Base-by-base conservation (phyloP, 1,284 basidiomycete species). In the Boletellus deceptivus region DNA sequence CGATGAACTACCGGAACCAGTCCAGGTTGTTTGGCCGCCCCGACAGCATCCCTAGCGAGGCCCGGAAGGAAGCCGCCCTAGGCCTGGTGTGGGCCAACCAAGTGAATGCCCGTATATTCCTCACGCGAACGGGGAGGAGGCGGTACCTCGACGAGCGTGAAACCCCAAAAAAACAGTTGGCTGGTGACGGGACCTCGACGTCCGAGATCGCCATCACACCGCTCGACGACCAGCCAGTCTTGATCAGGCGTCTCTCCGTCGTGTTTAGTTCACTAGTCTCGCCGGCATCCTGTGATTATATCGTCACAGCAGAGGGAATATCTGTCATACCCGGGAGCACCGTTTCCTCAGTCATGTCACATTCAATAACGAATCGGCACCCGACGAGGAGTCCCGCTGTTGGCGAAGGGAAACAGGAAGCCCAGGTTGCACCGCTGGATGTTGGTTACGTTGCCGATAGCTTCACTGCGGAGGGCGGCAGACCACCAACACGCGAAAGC, bases 1-100 rank as follows among this genome's bases (percentile, higher is more conserved):
- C 43, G 8, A 48, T 55, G 43, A 54, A 37, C 60, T 97, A 95
- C 66, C 75, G 79, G 4, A 79, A 83, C 25, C 93, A 96, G 62
- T 78, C 84, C 1, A 78, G 80, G 6, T 85, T 86, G 79, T 95
- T 96, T 64, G 80, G 79, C 33, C 79, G 85, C 33, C 79, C 79
- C 8, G 76, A 83, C 52, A 79, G 73, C 50, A 60, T 80, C 33
- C 72, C 77, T 38, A 75, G 78, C 38, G 83, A 86, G 61, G 70
- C 74, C 50, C 70, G 67, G 49, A 91, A 93, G 63, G 89, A 93
- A 69, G 92, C 89, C 0, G 82, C 81, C 35, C 71, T 98, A 3
- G 94, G 94, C 0, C 82, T 95, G 44, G 84, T 85, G 2, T 98
- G 94, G 94, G 87, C 92, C 9, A 95, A 95, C 66, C 86, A 90